Conservation (phyloP, 2,329 filamentous ascomycete genomes). For the Malbranchea zuffiana region DNA sequence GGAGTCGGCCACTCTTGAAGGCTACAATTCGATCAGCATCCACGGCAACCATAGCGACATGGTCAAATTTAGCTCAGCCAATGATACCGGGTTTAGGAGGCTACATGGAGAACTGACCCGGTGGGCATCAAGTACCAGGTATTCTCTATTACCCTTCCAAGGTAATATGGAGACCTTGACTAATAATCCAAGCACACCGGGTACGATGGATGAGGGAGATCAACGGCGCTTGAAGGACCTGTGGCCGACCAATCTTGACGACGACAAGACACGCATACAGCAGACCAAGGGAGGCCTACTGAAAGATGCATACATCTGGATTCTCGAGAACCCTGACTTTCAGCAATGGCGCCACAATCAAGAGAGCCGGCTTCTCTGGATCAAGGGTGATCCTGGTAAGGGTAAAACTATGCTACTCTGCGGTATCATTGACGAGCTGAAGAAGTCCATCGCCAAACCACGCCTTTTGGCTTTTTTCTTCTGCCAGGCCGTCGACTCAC, state of each 20-base stretch:
- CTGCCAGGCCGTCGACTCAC: conserved; percentile 32
- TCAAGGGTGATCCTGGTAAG: conserved; percentile 29
- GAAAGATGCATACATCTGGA: conserved; percentile 16
- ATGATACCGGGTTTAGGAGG: background rate
- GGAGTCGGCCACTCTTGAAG: conserved; percentile 3
- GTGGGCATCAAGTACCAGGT: background rate
- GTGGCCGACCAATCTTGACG: conserved; percentile 10
- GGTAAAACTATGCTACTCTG: conserved; percentile 34
- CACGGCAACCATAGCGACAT: conserved; percentile 4
- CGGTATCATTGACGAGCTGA: conserved; percentile 23
- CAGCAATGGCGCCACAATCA: conserved; percentile 16
- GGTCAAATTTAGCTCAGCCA: conserved; percentile 3
- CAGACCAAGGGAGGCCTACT: conserved; percentile 17
- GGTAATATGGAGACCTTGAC: no score
- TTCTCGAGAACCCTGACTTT: conserved; percentile 17
- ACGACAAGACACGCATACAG: conserved; percentile 14
- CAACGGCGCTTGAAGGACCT: background rate
- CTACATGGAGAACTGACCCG: background rate
- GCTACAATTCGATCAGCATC: conserved; percentile 1
- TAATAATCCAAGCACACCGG: no score
- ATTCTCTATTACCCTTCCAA: no score
- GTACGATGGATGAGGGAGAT: background rate
- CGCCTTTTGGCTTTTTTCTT: conserved; percentile 23
- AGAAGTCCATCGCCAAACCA: background rate
- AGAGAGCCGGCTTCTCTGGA: no score